Conservation (phyloP, 129 eudicot genomes). For the Saussurea involucrata region DNA sequence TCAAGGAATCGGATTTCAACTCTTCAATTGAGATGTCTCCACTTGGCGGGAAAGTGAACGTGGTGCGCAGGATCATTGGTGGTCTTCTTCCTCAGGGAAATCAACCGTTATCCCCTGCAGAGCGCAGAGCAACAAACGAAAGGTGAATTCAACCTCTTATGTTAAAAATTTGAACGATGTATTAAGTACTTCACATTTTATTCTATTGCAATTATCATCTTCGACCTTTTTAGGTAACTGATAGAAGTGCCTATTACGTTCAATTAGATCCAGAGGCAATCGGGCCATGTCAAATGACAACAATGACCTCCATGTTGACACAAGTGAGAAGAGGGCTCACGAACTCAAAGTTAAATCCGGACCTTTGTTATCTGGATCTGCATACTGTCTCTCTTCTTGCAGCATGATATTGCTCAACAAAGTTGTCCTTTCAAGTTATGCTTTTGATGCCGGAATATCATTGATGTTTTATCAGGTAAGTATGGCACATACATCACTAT, state of each 20-base stretch:
- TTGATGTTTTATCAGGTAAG: slow-evolving; percentile 86
- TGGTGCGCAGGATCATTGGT: slow-evolving; percentile 40
- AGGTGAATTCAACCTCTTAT: slow-evolving; percentile 35
- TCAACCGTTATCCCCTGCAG: slow-evolving; percentile 26
- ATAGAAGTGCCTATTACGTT: not conserved
- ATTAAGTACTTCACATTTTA: not conserved
- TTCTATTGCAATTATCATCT: not conserved
- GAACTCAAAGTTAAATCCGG: slow-evolving; percentile 43
- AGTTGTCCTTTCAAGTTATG: slow-evolving; percentile 66
- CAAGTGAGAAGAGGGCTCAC: slow-evolving; percentile 44
- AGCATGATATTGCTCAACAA: slow-evolving; percentile 87
- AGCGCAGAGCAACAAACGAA: slow-evolving; percentile 45
- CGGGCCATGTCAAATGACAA: slow-evolving; percentile 23
- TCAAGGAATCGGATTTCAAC: slow-evolving; percentile 37
- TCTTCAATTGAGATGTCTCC: slow-evolving; percentile 33
- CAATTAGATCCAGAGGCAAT: slow-evolving; percentile 45
- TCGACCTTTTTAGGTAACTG: not conserved
- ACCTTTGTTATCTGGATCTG: slow-evolving; percentile 66
- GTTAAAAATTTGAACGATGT: not conserved
- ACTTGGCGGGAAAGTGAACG: slow-evolving; percentile 39
- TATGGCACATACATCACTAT: not conserved
- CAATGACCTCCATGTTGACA: slow-evolving; percentile 15
- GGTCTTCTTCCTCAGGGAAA: slow-evolving; percentile 44
- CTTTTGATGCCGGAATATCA: slow-evolving; percentile 74
- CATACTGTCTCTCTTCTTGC: slow-evolving; percentile 84